phyloP scores from a whole-genome alignment of 306 rosid species.

The Vicia sativa region DNA sequence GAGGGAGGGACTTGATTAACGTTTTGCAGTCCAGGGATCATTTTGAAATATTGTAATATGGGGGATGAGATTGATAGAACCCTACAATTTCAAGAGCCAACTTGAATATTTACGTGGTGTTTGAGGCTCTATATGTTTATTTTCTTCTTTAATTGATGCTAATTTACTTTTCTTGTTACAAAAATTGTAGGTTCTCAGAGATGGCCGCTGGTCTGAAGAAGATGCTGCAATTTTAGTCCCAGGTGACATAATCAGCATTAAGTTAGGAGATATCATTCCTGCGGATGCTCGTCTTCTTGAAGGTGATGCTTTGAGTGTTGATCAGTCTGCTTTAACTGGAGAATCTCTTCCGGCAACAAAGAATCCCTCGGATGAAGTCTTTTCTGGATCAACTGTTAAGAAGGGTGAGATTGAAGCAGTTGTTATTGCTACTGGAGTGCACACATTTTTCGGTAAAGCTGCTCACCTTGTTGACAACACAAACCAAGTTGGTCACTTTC shows the following conservation, averaged over 20 bases:
- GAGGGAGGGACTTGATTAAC: not conserved
- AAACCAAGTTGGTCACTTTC: conserved; percentile 99
- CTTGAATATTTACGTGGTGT: not conserved
- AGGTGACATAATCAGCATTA: conserved; percentile 94
- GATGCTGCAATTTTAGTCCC: conserved; percentile 97
- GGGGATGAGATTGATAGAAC: not conserved
- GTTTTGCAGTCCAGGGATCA: not conserved
- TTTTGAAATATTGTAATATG: not conserved
- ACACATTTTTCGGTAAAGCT: conserved; percentile 97
- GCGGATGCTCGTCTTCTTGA: conserved; percentile 99
- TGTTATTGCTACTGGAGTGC: conserved; percentile 98
- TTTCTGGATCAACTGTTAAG: conserved; percentile 96
- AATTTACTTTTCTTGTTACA: conserved; percentile 29
- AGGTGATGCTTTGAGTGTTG: conserved; percentile 97
- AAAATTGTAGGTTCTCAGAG: conserved; percentile 81
- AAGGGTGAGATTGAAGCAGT: conserved; percentile 99
- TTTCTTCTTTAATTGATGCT: not conserved
- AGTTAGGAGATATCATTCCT: conserved; percentile 92
- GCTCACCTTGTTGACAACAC: conserved; percentile 98
- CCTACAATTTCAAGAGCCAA: not conserved
- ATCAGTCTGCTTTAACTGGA: conserved; percentile 97
- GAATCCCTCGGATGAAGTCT: conserved; percentile 90
- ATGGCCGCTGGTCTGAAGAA: conserved; percentile 90
- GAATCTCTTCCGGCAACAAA: conserved; percentile 96
- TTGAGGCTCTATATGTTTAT: not conserved